Evolutionary conservation across 768 basidiomycete genomes (phyloP).

Genomic region (Ramaria sp.): DNA sequence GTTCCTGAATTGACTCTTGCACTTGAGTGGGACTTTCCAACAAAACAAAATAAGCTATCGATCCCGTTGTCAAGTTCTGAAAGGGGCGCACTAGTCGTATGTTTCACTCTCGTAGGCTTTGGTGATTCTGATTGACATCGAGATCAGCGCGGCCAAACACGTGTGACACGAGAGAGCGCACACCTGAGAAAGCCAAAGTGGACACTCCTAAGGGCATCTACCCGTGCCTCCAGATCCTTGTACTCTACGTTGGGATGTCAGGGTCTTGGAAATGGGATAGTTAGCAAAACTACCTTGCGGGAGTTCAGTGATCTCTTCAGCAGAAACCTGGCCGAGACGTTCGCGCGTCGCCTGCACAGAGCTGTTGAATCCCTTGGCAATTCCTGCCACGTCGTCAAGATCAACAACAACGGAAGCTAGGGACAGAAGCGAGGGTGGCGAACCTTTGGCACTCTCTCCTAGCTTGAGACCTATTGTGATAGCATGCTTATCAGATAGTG

Average conservation of each 20-base stretch:
- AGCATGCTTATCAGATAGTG: slow-evolving; percentile 4
- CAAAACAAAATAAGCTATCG: slow-evolving; percentile 16
- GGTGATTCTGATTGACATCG: slow-evolving; percentile 46
- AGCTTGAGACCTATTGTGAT: slow-evolving; percentile 49
- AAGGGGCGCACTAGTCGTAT: slow-evolving; percentile 61
- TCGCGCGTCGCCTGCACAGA: slow-evolving; percentile 83
- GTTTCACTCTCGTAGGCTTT: slow-evolving; percentile 82
- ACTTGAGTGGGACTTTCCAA: slow-evolving; percentile 55
- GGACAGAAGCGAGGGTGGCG: background rate
- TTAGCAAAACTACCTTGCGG: slow-evolving; percentile 55
- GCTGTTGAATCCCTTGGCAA: slow-evolving; percentile 71
- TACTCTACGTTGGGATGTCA: slow-evolving; percentile 58
- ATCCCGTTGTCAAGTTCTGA: no score
- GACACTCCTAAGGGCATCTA: slow-evolving; percentile 79
- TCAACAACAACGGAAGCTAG: background rate
- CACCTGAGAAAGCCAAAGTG: slow-evolving; percentile 74
- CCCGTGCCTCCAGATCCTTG: slow-evolving; percentile 88
- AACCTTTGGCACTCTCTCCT: slow-evolving; percentile 50
- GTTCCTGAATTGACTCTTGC: slow-evolving; percentile 67
- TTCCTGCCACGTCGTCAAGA: slow-evolving; percentile 24
- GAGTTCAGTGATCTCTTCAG: slow-evolving; percentile 91
- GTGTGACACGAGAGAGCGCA: slow-evolving; percentile 17
- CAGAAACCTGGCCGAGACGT: slow-evolving; percentile 76
- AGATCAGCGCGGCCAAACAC: slow-evolving; percentile 1
- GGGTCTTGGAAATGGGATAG: background rate